Evolutionary conservation across 495 filamentous ascomycete species (phyloP), one percentile per base, ranked within the genome.

Genomic region (Aspergillus sclerotioniger): DNA sequence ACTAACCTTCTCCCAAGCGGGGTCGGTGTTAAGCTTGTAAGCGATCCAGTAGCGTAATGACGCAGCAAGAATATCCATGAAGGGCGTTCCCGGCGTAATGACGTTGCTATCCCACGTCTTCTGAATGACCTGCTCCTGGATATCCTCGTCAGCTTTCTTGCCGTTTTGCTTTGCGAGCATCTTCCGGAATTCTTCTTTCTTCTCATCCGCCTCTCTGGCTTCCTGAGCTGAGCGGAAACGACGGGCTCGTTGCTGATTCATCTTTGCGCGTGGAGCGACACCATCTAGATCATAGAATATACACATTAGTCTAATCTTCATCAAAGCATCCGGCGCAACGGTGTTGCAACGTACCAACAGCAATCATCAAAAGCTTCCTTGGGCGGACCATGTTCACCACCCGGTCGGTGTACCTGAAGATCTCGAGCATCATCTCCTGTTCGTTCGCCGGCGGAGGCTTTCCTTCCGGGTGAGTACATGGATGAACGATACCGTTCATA

Each of bases 401-500:
- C 48, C 94, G 87, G 63, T 99, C 92, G 13, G 95, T 99, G 72
- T 98, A 98, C 65, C 89, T 89, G 78, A 98, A 98, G 58, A 98
- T 85, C 66, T 92, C 95, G 59, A 96, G 56, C 94, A 99, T 99
- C 95, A 99, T 99, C 73, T 97, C 94, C 71, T 94, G 90, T 78
- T 99, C 94, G 43, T 90, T 92, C 65, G 87, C 88, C 28, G 94
- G 94, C 5, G 94, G 83, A 3, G 94, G 91, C 58, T 82, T 87
- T 62, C 97, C 93, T 73, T 99, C 94, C 2, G 94, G 94, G 74
- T 99, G 94, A 6, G 92, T 96, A 76, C 94, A 99, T 2, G 95
- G 95, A 82, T 99, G 94, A 45, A 99, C 94, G 62, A 99, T 99
- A 70, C 94, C 94, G 76, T 99, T 99, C 94, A 99, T 98, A 68